These are phyloP conservation scores for Kodamaea suecica DNA, from an alignment of 1,139 yeast species.

Conservation along the genomic window DNA sequence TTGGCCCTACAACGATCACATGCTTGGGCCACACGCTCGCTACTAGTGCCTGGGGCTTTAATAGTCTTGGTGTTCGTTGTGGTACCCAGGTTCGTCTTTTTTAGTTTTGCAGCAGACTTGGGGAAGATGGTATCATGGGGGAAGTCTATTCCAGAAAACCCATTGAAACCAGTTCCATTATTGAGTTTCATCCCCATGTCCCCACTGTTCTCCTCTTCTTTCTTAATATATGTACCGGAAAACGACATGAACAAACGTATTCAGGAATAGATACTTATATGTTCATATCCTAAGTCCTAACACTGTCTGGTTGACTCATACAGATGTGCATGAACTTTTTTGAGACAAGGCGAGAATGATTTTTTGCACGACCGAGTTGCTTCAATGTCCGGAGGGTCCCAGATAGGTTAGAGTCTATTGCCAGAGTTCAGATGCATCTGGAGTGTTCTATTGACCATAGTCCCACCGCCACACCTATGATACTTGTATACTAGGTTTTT, in stretches of 20 bases:
- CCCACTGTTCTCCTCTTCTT: background rate
- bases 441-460: too few relatives aligned
- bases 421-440: too few relatives aligned
- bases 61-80: constrained; percentile 48
- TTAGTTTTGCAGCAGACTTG: constrained; percentile 1
- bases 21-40: constrained; percentile 72
- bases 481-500: too few relatives aligned
- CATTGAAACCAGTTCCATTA: too few relatives aligned
- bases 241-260: background rate
- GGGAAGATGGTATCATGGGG: background rate
- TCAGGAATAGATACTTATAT: background rate
- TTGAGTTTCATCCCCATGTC: background rate
- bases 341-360: background rate
- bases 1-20: constrained; percentile 85
- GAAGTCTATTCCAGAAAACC: too few relatives aligned
- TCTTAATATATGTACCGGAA: background rate
- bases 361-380: background rate
- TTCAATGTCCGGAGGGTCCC: background rate
- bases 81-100: constrained; percentile 4
- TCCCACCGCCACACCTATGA: too few relatives aligned
- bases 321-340: background rate
- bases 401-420: background rate
- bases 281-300: too few relatives aligned
- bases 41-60: constrained; percentile 57
- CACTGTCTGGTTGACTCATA: background rate